A percentile compares a stretch with the other conserved stretches of the same genome.
Conservation (phyloP, 805 yeast species). For the Metschnikowia similis region DNA sequence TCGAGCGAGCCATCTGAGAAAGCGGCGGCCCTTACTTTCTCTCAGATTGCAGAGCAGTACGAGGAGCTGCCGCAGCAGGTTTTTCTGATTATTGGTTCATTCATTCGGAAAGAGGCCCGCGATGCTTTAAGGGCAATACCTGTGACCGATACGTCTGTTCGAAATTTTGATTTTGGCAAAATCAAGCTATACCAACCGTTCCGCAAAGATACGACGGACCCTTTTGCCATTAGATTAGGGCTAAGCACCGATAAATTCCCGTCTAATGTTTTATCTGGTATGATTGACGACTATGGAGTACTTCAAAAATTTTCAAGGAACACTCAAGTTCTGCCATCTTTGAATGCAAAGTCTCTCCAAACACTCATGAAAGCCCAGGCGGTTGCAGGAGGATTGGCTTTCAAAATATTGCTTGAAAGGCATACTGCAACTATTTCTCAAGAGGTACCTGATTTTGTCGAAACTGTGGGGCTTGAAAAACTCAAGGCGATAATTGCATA, state of each 20-base stretch:
- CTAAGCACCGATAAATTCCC: slow-evolving; percentile 10
- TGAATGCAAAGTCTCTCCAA: slow-evolving; percentile 2
- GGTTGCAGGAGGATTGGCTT: slow-evolving; percentile 7
- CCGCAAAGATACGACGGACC: slow-evolving; percentile 8
- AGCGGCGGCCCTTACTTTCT: neutral
- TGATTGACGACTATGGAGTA: slow-evolving; percentile 9
- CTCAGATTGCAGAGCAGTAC: neutral
- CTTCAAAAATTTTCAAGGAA: slow-evolving; percentile 4
- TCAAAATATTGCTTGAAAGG: slow-evolving; percentile 7
- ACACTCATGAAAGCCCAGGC: slow-evolving; percentile 10
- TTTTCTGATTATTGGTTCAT: neutral
- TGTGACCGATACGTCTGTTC: neutral
- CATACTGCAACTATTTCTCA: neutral
- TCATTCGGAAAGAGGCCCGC: neutral
- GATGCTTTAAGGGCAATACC: neutral
- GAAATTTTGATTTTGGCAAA: slow-evolving; percentile 3
- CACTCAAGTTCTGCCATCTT: neutral
- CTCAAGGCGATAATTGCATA: slow-evolving; percentile 14
- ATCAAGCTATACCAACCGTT: slow-evolving; percentile 11
- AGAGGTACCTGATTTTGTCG: neutral
- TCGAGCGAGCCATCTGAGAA: neutral
- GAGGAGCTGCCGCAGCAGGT: neutral
- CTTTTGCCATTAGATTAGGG: slow-evolving; percentile 11
- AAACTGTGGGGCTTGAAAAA: neutral
- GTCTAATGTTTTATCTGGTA: slow-evolving; percentile 5